A percentile compares a stretch with the other conserved stretches of the same genome.
phyloP scores from a whole-genome alignment of 2,329 filamentous ascomycete species.

The Bertia moriformis region DNA sequence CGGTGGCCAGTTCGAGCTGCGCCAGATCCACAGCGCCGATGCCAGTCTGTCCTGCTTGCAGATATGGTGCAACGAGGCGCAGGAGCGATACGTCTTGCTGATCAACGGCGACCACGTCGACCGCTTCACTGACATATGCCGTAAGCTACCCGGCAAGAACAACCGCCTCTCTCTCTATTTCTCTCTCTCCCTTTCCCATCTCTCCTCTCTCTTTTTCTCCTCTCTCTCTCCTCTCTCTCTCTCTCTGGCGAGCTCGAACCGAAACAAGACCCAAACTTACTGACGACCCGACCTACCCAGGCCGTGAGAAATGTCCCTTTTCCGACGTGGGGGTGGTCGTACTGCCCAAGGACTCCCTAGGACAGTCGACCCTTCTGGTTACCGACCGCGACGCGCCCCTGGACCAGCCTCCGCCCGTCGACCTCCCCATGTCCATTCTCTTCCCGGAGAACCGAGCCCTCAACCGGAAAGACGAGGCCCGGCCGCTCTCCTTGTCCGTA shows the following conservation, averaged over 20 bases:
- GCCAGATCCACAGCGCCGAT: conserved; percentile 83
- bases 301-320: conserved; percentile 79
- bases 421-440: conserved; percentile 77
- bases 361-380: conserved; percentile 61
- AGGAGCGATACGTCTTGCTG: conserved; percentile 88
- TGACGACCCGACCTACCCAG: conserved; percentile 20
- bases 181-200: background rate
- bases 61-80: conserved; percentile 95
- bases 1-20: conserved; percentile 84
- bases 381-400: conserved; percentile 66
- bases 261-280: too few relatives aligned
- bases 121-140: conserved; percentile 53
- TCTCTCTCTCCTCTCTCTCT: conserved; percentile 3
- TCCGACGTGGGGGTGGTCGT: conserved; percentile 76
- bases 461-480: conserved; percentile 59
- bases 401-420: conserved; percentile 67
- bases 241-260: background rate
- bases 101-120: conserved; percentile 71
- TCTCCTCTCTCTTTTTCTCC: too few relatives aligned
- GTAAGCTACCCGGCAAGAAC: conserved; percentile 23
- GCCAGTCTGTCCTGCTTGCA: conserved; percentile 85
- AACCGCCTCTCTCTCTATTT: conserved; percentile 14
- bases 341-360: conserved; percentile 40
- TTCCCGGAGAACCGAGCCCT: conserved; percentile 82
- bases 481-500: conserved; percentile 48